Conservation (phyloP, 495 filamentous ascomycete species). For the Penicillium mononematosum region DNA sequence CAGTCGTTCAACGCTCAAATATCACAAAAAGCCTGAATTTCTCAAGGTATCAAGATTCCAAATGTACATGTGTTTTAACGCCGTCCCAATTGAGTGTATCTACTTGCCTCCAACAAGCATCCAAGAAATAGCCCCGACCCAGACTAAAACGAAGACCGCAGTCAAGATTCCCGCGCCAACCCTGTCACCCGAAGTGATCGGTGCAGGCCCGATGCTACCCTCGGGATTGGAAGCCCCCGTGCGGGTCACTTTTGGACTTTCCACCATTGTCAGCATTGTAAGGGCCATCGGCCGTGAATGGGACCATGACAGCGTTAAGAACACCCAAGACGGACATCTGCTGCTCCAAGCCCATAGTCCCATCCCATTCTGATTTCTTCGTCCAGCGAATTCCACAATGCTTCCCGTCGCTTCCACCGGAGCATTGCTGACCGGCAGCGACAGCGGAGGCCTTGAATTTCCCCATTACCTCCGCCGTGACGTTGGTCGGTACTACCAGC, state of each 20-base stretch:
- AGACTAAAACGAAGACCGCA: constrained; percentile 49
- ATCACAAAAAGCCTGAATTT: background rate
- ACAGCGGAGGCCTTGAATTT: constrained; percentile 42
- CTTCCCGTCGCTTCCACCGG: constrained; percentile 48
- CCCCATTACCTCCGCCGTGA: constrained; percentile 2
- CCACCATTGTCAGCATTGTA: constrained; percentile 58
- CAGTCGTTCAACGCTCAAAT: background rate
- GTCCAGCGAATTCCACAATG: constrained; percentile 51
- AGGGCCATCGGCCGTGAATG: constrained; percentile 41
- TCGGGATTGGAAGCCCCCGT: constrained; percentile 43
- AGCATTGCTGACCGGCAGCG: constrained; percentile 61
- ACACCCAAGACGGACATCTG: constrained; percentile 58
- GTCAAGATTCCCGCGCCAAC: constrained; percentile 65
- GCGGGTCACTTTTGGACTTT: constrained; percentile 56
- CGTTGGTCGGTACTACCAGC: constrained; percentile 28
- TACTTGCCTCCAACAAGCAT: constrained; percentile 24
- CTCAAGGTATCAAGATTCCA: background rate
- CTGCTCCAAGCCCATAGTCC: constrained; percentile 47
- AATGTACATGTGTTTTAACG: background rate
- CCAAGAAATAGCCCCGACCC: constrained; percentile 45
- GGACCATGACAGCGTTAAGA: constrained; percentile 49
- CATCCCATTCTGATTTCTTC: constrained; percentile 39
- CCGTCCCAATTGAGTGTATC: background rate
- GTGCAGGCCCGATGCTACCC: constrained; percentile 15
- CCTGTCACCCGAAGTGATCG: constrained; percentile 53